Conservation (phyloP, 306 rosid species). For the Quercus bicolor region DNA sequence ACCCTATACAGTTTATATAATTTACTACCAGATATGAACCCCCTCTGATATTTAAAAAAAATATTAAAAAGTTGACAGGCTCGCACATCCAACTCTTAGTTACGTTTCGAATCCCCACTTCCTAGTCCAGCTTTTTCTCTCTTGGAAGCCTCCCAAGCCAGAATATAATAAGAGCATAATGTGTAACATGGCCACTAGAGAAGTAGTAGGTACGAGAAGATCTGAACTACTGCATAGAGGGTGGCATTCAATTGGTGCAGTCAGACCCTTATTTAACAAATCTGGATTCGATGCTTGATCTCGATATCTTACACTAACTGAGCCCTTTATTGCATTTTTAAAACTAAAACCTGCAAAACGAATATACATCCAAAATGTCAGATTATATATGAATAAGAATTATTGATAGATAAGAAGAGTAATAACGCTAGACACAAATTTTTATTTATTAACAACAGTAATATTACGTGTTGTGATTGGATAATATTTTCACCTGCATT, state of each 20-base stretch:
- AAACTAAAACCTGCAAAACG: conserved; percentile 63
- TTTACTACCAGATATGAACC: neutral
- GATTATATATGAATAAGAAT: neutral
- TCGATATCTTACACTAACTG: conserved; percentile 36
- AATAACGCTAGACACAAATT: too few relatives aligned
- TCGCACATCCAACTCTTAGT: conserved; percentile 31
- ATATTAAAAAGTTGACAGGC: conserved; percentile 28
- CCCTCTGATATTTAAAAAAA: conserved; percentile 9
- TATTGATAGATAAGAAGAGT: neutral
- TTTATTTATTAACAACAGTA: too few relatives aligned
- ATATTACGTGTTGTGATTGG: too few relatives aligned
- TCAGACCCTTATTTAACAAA: conserved; percentile 60
- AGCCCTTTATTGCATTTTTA: conserved; percentile 62
- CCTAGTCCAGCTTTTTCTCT: conserved; percentile 25
- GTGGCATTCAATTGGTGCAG: conserved; percentile 19
- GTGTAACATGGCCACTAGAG: conserved; percentile 51
- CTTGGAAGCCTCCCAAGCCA: conserved; percentile 1
- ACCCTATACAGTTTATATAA: conserved; percentile 26
- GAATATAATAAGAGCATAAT: conserved; percentile 40
- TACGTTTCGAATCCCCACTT: conserved; percentile 36
- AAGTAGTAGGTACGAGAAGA: conserved; percentile 32
- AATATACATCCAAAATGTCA: neutral
- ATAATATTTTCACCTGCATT: too few relatives aligned
- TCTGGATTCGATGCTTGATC: conserved; percentile 45
- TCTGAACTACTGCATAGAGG: conserved; percentile 33